Conservation (phyloP, 2,329 filamentous ascomycete species). For the Cladophialophora exuberans region DNA sequence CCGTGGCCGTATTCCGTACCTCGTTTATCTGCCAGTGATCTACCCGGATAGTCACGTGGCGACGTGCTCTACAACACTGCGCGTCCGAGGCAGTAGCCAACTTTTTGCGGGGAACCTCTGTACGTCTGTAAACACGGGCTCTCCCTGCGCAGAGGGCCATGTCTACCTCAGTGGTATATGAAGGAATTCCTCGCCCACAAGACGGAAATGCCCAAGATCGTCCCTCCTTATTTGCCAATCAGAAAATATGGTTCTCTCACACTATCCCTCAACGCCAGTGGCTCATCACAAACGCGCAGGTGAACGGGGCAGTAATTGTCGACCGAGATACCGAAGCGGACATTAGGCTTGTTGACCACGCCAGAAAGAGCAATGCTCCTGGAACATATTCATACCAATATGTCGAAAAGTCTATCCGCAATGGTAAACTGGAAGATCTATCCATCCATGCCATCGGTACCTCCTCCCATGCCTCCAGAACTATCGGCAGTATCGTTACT, state of each 20-base stretch:
- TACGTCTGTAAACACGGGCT: conserved; percentile 4
- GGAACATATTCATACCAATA: conserved; percentile 62
- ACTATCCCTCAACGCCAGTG: conserved; percentile 55
- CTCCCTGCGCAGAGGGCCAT: neutral
- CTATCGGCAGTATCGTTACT: conserved; percentile 46
- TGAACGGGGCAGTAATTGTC: conserved; percentile 60
- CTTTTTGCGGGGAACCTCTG: neutral
- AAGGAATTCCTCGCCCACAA: conserved; percentile 23
- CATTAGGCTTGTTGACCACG: conserved; percentile 62
- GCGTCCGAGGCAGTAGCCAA: neutral
- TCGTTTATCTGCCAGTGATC: neutral
- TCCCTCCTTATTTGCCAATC: conserved; percentile 54
- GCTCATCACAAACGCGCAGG: conserved; percentile 43
- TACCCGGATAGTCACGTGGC: conserved; percentile 1
- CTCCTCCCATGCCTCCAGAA: conserved; percentile 44
- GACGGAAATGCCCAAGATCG: conserved; percentile 15
- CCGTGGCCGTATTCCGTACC: conserved; percentile 2
- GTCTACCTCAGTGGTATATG: conserved; percentile 18
- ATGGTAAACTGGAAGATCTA: conserved; percentile 53
- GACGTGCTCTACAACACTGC: neutral
- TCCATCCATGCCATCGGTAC: conserved; percentile 53
- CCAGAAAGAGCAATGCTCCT: conserved; percentile 50
- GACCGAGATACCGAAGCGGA: conserved; percentile 59
- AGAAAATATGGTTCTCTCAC: conserved; percentile 62
- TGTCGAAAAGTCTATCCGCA: conserved; percentile 57